phyloP scores from a whole-genome alignment of 2,329 filamentous ascomycete genomes.

The Leptographium lundbergii region DNA sequence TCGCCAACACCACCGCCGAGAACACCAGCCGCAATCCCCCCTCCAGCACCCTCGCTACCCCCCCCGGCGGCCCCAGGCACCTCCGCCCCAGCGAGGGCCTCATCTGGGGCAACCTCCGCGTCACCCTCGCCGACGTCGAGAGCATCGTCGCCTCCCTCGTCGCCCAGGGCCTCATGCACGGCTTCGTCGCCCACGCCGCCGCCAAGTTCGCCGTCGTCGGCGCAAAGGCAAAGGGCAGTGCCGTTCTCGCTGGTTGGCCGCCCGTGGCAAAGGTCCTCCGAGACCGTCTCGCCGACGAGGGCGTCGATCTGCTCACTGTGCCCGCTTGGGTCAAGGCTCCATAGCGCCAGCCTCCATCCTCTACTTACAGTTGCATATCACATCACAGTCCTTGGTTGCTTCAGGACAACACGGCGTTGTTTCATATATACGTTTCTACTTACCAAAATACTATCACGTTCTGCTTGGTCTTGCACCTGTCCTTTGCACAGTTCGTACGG shows the following conservation, averaged over 20 bases:
- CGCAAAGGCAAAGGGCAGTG: conserved; percentile 51
- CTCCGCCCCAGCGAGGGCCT: conserved; percentile 46
- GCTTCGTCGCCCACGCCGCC: conserved; percentile 69
- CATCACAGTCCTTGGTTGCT: not conserved
- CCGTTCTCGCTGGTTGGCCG: conserved; percentile 64
- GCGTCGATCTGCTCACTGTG: conserved; percentile 35
- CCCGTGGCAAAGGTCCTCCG: conserved; percentile 56
- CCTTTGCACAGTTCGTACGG: not conserved
- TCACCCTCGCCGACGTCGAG: conserved; percentile 58
- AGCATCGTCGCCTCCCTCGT: conserved; percentile 64
- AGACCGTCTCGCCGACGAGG: conserved; percentile 44
- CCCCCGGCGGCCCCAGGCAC: conserved; percentile 30
- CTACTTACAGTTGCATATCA: not conserved
- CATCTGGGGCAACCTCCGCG: conserved; percentile 49
- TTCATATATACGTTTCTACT: no score
- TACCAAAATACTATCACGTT: no score
- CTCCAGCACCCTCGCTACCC: conserved; percentile 27
- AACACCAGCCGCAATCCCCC: not conserved
- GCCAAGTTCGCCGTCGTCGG: conserved; percentile 73
- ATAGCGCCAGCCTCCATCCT: not conserved
- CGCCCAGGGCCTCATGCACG: conserved; percentile 68
- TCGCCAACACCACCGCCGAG: conserved; percentile 31
- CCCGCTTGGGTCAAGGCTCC: conserved; percentile 20
- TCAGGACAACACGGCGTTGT: not conserved
- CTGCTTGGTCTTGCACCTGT: not conserved